Evolutionary conservation across 148 eudicot genomes (phyloP), one percentile per base, ranked within the genome.

Genomic region (Nyssa sinensis): DNA sequence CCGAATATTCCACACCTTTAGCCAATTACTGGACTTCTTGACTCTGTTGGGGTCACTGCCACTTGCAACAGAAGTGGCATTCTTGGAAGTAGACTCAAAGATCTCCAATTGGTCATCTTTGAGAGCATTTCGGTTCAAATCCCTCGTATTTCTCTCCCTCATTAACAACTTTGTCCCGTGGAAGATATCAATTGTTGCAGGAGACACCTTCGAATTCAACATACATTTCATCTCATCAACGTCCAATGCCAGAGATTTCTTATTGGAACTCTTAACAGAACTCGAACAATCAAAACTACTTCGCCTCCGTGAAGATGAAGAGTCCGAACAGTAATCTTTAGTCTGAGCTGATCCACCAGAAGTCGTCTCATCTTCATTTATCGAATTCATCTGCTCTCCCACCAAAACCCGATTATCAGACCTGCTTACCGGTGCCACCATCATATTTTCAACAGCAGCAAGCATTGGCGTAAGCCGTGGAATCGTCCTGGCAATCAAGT

Each of bases 381-480:
- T 86, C 23, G 85, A 51, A 67, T 75, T 85, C 84, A 82, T 78
- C 35, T 82, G 85, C 44, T 78, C 86, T 31, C 81, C 88, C 25
- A 78, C 73, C 29, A 83, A 81, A 30, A 77, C 35, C 51, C 84
- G 81, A 64, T 77, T 73, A 67, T 86, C 89, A 49, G 84, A 75
- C 78, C 85, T 88, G 63, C 82, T 84, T 0, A 79, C 81, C 0
- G 82, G 83, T 1, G 85, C 93, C 82, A 91, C 83, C 77, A 88
- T 86, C 53, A 81, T 90, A 79, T 88, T 92, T 64, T 94, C 98
- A 6, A 90, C 90, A 0, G 83, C 95, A 9, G 94, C 90, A 2
- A 94, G 79, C 84, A 90, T 86, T 0, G 96, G 96, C 1, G 89
- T 74, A 2, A 74, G 76, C 64, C 86, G 76, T 10, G 89, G 79